These are phyloP conservation scores for Suhomyces ambrosiae DNA, from an alignment of 1,139 yeast genomes.

Conservation along the genomic window DNA sequence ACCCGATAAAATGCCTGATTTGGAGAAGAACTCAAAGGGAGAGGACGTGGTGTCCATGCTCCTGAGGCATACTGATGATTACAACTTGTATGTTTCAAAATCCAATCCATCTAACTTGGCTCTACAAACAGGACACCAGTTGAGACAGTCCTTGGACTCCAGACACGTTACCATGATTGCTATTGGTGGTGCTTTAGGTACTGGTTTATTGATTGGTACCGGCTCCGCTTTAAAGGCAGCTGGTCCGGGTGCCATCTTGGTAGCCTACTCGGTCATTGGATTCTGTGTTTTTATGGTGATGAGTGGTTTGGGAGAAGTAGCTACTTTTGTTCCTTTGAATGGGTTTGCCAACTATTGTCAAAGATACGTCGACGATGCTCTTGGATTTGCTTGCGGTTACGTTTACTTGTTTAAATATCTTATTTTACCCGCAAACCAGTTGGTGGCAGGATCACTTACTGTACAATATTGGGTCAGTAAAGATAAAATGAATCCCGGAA, in stretches of 20 bases:
- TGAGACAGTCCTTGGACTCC: constrained; percentile 64
- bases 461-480: constrained; percentile 61
- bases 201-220: constrained; percentile 73
- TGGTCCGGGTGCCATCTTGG: constrained; percentile 70
- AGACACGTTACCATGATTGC: constrained; percentile 80
- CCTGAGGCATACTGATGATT: constrained; percentile 52
- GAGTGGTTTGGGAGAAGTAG: constrained; percentile 75
- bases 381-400: constrained; percentile 78
- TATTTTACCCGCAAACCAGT: constrained; percentile 66
- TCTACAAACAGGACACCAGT: constrained; percentile 50
- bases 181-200: constrained; percentile 56
- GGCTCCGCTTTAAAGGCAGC: constrained; percentile 63
- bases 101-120: constrained; percentile 45
- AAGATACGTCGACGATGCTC: constrained; percentile 67
- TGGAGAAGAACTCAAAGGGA: constrained; percentile 23
- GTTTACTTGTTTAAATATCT: constrained; percentile 63
- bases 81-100: constrained; percentile 48
- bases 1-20: constrained; percentile 21
- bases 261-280: constrained; percentile 64
- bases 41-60: constrained; percentile 33
- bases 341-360: constrained; percentile 74
- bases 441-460: constrained; percentile 60
- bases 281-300: constrained; percentile 66
- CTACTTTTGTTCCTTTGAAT: constrained; percentile 70
- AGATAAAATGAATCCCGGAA: constrained; percentile 55